Conservation (phyloP, 164 flowering plant species). For the Sedum album region DNA sequence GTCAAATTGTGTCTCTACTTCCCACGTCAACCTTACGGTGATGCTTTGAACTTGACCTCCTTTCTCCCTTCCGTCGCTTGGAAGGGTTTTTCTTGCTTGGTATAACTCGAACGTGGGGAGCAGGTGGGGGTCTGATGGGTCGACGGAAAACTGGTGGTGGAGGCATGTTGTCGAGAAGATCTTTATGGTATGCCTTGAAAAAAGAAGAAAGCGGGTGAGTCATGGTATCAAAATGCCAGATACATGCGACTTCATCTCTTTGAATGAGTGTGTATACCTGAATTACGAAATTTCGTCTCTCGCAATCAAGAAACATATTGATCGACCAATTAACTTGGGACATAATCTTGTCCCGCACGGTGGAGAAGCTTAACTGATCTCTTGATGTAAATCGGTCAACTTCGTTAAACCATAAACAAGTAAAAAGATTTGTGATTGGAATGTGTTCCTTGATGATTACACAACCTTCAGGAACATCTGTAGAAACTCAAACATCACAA, state of each 20-base stretch:
- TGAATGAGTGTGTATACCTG: slow-evolving; percentile 41
- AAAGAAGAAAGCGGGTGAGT: neutral
- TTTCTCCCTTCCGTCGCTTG: slow-evolving; percentile 47
- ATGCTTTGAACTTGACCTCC: slow-evolving; percentile 52
- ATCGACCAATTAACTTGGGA: slow-evolving; percentile 56
- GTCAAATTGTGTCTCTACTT: slow-evolving; percentile 26
- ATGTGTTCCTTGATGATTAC: slow-evolving; percentile 79
- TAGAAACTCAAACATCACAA: slow-evolving; percentile 10
- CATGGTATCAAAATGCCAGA: neutral
- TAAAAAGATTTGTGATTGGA: slow-evolving; percentile 79
- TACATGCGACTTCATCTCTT: neutral
- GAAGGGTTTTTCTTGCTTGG: slow-evolving; percentile 25
- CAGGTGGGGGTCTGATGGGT: neutral
- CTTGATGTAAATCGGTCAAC: slow-evolving; percentile 94
- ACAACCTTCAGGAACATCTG: slow-evolving; percentile 99
- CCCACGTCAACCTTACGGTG: slow-evolving; percentile 46
- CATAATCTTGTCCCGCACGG: slow-evolving; percentile 72
- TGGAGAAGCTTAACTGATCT: slow-evolving; percentile 89
- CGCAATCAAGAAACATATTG: slow-evolving; percentile 89
- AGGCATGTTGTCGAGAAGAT: slow-evolving; percentile 53
- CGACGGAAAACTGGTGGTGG: slow-evolving; percentile 16
- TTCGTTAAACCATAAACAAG: slow-evolving; percentile 96
- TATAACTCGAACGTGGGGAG: slow-evolving; percentile 1
- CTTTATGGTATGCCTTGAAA: slow-evolving; percentile 74
- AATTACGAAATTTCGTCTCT: slow-evolving; percentile 82